Conservation (phyloP, 2,329 filamentous ascomycete genomes). For the Colletotrichum sp. region DNA sequence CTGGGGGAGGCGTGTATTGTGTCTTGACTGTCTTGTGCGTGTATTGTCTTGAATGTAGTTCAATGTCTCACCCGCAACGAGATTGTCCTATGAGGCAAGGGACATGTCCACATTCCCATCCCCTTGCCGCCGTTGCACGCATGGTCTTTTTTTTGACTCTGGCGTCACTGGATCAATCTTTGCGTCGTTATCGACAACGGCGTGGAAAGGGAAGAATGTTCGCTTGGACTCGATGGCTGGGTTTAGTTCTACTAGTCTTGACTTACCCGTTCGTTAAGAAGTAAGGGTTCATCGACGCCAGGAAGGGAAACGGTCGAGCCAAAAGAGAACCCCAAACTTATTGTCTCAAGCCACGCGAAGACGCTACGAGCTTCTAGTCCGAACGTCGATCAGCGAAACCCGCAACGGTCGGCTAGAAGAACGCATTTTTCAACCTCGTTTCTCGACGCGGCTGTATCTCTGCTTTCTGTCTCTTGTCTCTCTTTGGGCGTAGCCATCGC, state of each 20-base stretch:
- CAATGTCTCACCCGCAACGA: not conserved
- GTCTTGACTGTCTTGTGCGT: not conserved
- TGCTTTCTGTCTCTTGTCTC: not conserved
- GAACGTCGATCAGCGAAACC: not conserved
- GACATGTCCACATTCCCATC: not conserved
- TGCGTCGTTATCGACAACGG: not conserved
- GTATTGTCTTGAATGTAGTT: not conserved
- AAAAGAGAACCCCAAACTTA: not conserved
- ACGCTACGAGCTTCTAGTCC: conserved; percentile 7
- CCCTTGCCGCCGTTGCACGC: not conserved
- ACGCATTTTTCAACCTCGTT: not conserved
- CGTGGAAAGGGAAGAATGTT: not conserved
- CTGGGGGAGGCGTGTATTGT: not conserved
- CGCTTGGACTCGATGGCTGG: not conserved
- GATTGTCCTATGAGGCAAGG: not conserved
- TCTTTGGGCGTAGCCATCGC: not conserved
- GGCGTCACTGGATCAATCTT: not conserved
- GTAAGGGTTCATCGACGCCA: not conserved
- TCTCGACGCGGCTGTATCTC: not conserved
- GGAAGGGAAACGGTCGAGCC: not conserved
- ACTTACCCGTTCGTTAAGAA: not conserved
- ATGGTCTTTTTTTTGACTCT: not conserved
- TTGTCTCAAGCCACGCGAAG: conserved; percentile 18
- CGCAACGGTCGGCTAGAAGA: conserved; percentile 16
- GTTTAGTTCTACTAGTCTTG: not conserved